Evolutionary conservation across 1,284 basidiomycete species (phyloP).

Genomic region (Rhodotorula sp.): DNA sequence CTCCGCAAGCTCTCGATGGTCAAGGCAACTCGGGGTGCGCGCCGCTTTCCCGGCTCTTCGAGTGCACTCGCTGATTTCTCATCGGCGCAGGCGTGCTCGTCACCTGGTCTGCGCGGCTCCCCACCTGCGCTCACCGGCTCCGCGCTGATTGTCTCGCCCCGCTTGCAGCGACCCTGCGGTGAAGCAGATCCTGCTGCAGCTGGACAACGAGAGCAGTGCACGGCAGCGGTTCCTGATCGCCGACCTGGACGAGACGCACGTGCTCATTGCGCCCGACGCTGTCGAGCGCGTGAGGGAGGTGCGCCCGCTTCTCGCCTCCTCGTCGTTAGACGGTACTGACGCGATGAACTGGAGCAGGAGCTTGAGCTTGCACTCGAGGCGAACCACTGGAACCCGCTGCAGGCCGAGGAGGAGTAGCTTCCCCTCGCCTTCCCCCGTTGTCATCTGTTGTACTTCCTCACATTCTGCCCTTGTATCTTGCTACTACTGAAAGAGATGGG

Average conservation of each 20-base stretch:
- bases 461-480: background rate
- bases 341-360: slow-evolving; percentile 50
- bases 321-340: background rate
- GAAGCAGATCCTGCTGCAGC: slow-evolving; percentile 79
- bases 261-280: slow-evolving; percentile 77
- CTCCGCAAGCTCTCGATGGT: slow-evolving; percentile 25
- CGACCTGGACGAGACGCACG: slow-evolving; percentile 79
- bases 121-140: background rate
- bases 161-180: slow-evolving; percentile 75
- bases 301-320: background rate
- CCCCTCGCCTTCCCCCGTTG: background rate
- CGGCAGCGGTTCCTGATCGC: slow-evolving; percentile 71
- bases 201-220: slow-evolving; percentile 58
- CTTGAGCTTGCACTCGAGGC: slow-evolving; percentile 64
- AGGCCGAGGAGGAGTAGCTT: slow-evolving; percentile 14
- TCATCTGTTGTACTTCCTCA: slow-evolving; percentile 1
- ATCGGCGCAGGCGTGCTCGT: slow-evolving; percentile 32
- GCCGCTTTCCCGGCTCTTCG: fast-evolving
- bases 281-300: slow-evolving; percentile 66
- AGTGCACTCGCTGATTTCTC: background rate
- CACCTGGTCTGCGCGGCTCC: slow-evolving; percentile 32
- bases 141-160: too few species aligned
- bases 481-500: background rate
- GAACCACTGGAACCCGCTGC: slow-evolving; percentile 13
- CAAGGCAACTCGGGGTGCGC: slow-evolving; percentile 39